These are phyloP conservation scores for Yamadazyma tumulicola DNA, from an alignment of 805 yeast genomes.

Conservation along the genomic window DNA sequence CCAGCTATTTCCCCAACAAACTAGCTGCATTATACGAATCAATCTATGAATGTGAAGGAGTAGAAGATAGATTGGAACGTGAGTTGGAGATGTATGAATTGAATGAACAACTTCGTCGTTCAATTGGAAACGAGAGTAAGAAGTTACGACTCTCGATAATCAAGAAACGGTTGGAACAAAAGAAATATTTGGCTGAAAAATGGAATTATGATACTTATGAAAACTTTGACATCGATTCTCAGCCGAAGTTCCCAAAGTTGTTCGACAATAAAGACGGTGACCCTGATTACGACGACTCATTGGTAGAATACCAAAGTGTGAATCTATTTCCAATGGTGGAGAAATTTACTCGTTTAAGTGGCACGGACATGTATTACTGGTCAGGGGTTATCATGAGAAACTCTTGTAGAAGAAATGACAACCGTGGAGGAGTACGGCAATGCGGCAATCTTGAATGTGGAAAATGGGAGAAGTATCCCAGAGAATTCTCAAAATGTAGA, in stretches of 20 bases:
- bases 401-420: constrained; percentile 87
- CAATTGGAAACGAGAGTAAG: constrained; percentile 31
- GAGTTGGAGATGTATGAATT: constrained; percentile 31
- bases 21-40: constrained; percentile 29
- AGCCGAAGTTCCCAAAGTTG: constrained; percentile 4
- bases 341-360: constrained; percentile 70
- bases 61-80: constrained; percentile 26
- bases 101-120: constrained; percentile 28
- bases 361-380: constrained; percentile 89
- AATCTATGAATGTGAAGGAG: constrained; percentile 33
- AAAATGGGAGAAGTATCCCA: constrained; percentile 85
- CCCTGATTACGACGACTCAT: constrained; percentile 38
- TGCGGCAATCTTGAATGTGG: constrained; percentile 94
- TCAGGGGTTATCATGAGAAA: constrained; percentile 97
- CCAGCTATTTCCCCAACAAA: constrained; percentile 11
- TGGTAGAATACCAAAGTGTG: constrained; percentile 45
- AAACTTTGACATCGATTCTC: constrained; percentile 37
- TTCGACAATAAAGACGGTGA: constrained; percentile 7
- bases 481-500: constrained; percentile 93
- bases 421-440: constrained; percentile 85
- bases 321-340: constrained; percentile 91
- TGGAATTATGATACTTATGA: constrained; percentile 42
- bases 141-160: constrained; percentile 29
- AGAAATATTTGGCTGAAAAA: constrained; percentile 25
- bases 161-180: constrained; percentile 30